Percentiles rank a stretch among this genome's conserved stretches.
These are phyloP conservation scores for Cudoniella acicularis DNA, from an alignment of 495 filamentous ascomycete genomes.

Conservation along the genomic window DNA sequence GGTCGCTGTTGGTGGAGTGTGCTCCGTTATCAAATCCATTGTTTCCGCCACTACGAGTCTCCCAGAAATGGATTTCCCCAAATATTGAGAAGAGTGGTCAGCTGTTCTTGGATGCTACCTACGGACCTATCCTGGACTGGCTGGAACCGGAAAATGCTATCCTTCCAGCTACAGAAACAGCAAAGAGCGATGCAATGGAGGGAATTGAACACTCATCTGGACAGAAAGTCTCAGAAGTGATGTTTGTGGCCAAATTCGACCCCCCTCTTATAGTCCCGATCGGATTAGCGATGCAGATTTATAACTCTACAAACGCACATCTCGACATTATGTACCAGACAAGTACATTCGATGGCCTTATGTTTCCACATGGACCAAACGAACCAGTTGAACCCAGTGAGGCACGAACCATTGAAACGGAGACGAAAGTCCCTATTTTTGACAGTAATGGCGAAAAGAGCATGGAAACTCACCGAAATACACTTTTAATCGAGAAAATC, in stretches of 20 bases:
- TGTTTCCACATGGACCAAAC: slow-evolving; percentile 50
- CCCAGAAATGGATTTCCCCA: slow-evolving; percentile 62
- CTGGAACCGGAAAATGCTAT: slow-evolving; percentile 50
- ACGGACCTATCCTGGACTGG: slow-evolving; percentile 59
- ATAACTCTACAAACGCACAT: slow-evolving; percentile 55
- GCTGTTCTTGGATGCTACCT: slow-evolving; percentile 29
- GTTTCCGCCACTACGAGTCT: slow-evolving; percentile 49
- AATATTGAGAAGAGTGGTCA: slow-evolving; percentile 49
- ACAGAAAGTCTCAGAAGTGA: slow-evolving; percentile 62
- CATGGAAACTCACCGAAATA: slow-evolving; percentile 58
- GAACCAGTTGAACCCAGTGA: slow-evolving; percentile 38
- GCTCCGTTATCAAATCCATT: slow-evolving; percentile 43
- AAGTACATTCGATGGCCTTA: slow-evolving; percentile 62
- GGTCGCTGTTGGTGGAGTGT: slow-evolving; percentile 63
- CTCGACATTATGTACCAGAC: slow-evolving; percentile 47
- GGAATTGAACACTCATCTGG: slow-evolving; percentile 19
- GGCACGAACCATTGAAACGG: slow-evolving; percentile 20
- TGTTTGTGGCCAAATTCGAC: slow-evolving; percentile 80
- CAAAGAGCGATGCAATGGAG: slow-evolving; percentile 34
- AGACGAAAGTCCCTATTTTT: slow-evolving; percentile 21
- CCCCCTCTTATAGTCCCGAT: slow-evolving; percentile 77
- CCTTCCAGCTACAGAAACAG: slow-evolving; percentile 35
- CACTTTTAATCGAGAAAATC: slow-evolving; percentile 65
- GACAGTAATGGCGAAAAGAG: slow-evolving; percentile 36
- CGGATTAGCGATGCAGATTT: slow-evolving; percentile 61